Base-by-base conservation (phyloP, 2,329 filamentous ascomycete genomes). In the Dendryphion nanum region DNA sequence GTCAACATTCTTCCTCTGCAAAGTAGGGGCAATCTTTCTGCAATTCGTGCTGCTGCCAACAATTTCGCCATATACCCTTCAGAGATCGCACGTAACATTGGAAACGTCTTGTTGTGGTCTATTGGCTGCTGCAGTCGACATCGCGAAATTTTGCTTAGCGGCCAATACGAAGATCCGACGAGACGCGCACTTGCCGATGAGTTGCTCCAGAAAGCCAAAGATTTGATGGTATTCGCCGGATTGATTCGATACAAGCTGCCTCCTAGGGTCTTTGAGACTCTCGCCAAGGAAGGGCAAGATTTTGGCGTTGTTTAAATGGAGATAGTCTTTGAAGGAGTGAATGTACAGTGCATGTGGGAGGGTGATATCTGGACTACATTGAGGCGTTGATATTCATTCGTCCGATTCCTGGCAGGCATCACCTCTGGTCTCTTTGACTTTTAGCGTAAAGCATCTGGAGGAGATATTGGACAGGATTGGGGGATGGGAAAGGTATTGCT, bases 171-270 rank as follows among this genome's bases (percentile, higher is more conserved):
- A 51, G 84, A 84, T 76, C 48, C 74, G 6, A 62, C 59, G 76
- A 59, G 75, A 70, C 61, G 69, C 73, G 51, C 60, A 33, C 54
- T 70, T 64, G 81, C 84, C 35, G 81, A 85, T 41, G 76, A 85
- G 55, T 72, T 94, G 57, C 79, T 85, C 69, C 81, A 85, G 64
- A 88, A 86, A 71, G 89, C 87, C 26, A 82, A 89, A 65, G 91
- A 97, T 67, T 69, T 96, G 55, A 95, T 93, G 73, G 86, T 93
- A 12, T 97, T 95, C 72, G 91, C 89, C 13, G 91, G 89, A 40
- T 82, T 95, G 76, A 81, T 97, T 60, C 83, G 87, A 59, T 97
- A 95, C 69, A 83, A 93, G 58, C 78, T 97, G 70, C 88, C 89
- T 35, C 85, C 87, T 24, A 79, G 86, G 57, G 77, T 97, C 38